phyloP scores from a whole-genome alignment of 441 rosid genomes.

The Euphorbia celastroides region DNA sequence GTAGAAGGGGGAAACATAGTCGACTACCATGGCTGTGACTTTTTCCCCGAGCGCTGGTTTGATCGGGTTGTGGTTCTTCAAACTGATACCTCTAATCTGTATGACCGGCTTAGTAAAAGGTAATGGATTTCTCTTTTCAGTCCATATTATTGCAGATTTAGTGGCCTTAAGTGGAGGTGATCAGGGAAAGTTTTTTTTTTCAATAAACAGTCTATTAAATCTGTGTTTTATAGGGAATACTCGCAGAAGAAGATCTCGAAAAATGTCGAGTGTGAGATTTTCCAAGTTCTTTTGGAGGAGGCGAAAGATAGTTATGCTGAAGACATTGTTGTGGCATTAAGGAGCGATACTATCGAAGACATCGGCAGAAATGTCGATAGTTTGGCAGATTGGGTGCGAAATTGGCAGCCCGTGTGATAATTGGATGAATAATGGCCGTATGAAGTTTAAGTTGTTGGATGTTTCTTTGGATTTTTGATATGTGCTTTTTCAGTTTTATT shows the following conservation, averaged over 20 bases:
- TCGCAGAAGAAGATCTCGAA: constrained; percentile 66
- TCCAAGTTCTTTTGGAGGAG: constrained; percentile 78
- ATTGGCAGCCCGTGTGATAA: constrained; percentile 39
- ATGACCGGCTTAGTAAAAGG: constrained; percentile 81
- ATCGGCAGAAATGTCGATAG: constrained; percentile 47
- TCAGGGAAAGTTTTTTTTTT: background rate
- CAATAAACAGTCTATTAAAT: background rate
- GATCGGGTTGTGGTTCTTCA: constrained; percentile 83
- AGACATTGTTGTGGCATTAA: constrained; percentile 49
- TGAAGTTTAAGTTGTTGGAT: background rate
- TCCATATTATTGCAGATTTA: background rate
- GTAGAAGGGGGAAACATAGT: constrained; percentile 79
- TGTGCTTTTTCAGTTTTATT: background rate
- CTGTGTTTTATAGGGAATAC: constrained; percentile 53
- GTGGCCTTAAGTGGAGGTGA: background rate
- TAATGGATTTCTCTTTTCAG: constrained; percentile 14
- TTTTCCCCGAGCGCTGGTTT: constrained; percentile 87
- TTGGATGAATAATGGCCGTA: background rate
- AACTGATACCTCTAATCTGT: constrained; percentile 65
- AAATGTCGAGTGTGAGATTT: constrained; percentile 85
- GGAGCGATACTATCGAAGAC: constrained; percentile 66
- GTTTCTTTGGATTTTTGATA: constrained; percentile 2
- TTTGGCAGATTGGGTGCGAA: constrained; percentile 61
- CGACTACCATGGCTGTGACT: constrained; percentile 94
- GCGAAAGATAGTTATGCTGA: constrained; percentile 73